A percentile compares a stretch with the other conserved stretches of the same genome.
Evolutionary conservation across 2,329 filamentous ascomycete species (phyloP).

Genomic region (Fusarium brachygibbosum): DNA sequence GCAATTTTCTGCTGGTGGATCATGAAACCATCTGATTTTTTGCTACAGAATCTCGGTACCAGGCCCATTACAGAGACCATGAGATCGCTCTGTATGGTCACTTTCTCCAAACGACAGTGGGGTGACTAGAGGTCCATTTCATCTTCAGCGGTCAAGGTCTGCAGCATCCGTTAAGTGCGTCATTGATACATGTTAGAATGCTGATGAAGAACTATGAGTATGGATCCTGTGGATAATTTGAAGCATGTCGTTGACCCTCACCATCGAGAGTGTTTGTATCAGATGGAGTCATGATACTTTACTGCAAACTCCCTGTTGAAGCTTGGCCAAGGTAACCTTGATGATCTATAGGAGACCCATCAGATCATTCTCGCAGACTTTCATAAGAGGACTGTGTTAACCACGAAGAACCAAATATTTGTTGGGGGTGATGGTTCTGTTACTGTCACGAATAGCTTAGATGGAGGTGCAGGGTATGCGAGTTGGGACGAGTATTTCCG

Average conservation of each 20-base stretch:
- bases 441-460: not conserved
- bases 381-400: not conserved
- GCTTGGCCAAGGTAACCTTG: not conserved
- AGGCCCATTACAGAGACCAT: not conserved
- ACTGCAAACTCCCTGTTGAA: not conserved
- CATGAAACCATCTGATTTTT: not conserved
- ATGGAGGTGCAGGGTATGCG: conserved; percentile 6
- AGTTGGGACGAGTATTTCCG: not conserved
- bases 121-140: conserved; percentile 2
- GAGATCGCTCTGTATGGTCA: not conserved
- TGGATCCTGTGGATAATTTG: not conserved
- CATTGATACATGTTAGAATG: not conserved
- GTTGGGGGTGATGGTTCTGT: not conserved
- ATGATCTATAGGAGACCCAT: not conserved
- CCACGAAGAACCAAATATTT: not conserved
- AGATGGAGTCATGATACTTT: not conserved
- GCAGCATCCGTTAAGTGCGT: not conserved
- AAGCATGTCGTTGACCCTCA: not conserved
- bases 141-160: conserved; percentile 16
- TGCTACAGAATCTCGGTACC: not conserved
- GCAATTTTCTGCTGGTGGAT: not conserved
- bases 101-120: conserved; percentile 1
- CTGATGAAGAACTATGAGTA: not conserved
- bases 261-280: not conserved
- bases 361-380: not conserved